A percentile compares a stretch with the other conserved stretches of the same genome.
Evolutionary conservation across 768 basidiomycete genomes (phyloP).

Genomic region (Hypholoma sublateritium): DNA sequence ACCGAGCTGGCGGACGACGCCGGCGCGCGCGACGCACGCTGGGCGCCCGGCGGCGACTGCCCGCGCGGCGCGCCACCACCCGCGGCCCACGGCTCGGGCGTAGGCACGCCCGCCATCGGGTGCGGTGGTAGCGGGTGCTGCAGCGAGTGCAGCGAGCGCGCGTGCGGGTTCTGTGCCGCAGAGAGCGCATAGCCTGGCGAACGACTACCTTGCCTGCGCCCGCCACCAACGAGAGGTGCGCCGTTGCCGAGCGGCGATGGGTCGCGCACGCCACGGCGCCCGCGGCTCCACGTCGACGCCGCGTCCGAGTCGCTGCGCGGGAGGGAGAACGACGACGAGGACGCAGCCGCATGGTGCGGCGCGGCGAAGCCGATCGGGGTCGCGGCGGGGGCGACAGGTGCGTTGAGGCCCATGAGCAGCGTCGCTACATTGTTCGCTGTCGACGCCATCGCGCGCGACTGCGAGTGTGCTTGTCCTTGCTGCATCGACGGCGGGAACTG

Average conservation of each 20-base stretch:
- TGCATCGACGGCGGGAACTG: conserved; percentile 24
- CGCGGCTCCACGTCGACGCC: conserved; percentile 47
- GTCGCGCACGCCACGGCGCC: conserved; percentile 37
- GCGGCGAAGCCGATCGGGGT: conserved; percentile 2
- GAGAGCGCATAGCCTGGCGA: conserved; percentile 27
- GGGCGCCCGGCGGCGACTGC: conserved; percentile 34
- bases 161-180: conserved; percentile 14
- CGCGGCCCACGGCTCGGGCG: conserved; percentile 30
- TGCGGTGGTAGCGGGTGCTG: conserved; percentile 7
- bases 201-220: conserved; percentile 22
- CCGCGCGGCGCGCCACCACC: not conserved
- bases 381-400: conserved; percentile 34
- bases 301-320: conserved; percentile 28
- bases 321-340: conserved; percentile 3
- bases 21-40: conserved; percentile 46
- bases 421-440: conserved; percentile 79
- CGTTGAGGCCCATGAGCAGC: conserved; percentile 70
- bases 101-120: conserved; percentile 1
- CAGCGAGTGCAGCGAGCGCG: conserved; percentile 1
- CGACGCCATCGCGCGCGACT: conserved; percentile 44
- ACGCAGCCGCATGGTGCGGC: not conserved
- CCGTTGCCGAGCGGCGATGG: conserved; percentile 1
- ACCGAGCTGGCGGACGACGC: conserved; percentile 63
- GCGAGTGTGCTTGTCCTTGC: conserved; percentile 26
- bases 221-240: not conserved